Percentiles rank a stretch among this genome's conserved stretches.
These are phyloP conservation scores for Colletotrichum viniferum DNA, from an alignment of 2,329 filamentous ascomycete species.

Conservation along the genomic window DNA sequence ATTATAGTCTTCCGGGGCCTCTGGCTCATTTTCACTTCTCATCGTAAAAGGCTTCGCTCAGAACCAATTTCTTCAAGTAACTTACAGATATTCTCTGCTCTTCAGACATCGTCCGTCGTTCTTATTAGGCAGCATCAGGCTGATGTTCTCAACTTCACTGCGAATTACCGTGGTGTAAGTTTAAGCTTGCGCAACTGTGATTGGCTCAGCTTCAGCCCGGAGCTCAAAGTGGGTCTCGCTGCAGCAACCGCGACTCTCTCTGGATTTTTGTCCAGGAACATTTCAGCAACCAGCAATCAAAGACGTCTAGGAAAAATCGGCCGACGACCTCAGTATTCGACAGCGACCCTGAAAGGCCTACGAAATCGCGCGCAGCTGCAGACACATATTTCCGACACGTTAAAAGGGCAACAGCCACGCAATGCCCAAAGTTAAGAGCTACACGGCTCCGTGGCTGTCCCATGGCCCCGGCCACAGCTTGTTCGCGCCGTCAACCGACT, in stretches of 20 bases:
- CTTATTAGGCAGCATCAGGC: neutral
- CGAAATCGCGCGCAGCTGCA: neutral
- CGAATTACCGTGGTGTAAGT: neutral
- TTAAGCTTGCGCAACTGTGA: neutral
- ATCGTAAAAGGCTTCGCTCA: neutral
- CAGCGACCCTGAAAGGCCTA: neutral
- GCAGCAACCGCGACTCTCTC: slow-evolving; percentile 8
- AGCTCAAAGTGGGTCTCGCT: slow-evolving; percentile 16
- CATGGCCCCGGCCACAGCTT: slow-evolving; percentile 79
- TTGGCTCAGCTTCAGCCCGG: neutral
- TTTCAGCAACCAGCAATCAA: neutral
- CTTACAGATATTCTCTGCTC: neutral
- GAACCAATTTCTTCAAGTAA: neutral
- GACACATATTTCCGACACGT: neutral
- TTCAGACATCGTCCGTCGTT: neutral
- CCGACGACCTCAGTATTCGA: neutral
- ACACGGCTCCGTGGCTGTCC: slow-evolving; percentile 87
- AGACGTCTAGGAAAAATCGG: neutral
- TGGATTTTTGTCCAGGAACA: slow-evolving; percentile 2
- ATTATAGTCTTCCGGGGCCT: neutral
- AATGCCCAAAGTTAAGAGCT: slow-evolving; percentile 88
- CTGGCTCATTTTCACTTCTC: neutral
- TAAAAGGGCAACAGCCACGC: slow-evolving; percentile 25
- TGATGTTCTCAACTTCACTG: neutral
- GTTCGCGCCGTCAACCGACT: slow-evolving; percentile 61